Evolutionary conservation across 148 eudicot species (phyloP).

Genomic region (Rhododendron simsii): DNA sequence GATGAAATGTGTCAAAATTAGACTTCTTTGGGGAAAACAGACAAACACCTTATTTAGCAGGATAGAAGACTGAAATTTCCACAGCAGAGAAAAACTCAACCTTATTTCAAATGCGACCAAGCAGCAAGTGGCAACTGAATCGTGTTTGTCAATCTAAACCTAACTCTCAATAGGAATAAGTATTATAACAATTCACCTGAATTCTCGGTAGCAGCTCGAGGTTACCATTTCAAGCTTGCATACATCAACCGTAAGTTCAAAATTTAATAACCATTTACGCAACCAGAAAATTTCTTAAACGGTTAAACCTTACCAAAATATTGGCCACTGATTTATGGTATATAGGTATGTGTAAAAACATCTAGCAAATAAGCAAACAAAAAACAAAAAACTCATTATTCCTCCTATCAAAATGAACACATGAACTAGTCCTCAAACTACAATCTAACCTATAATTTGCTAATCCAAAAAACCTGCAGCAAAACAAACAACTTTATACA

Average conservation of each 20-base stretch:
- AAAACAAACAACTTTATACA: not conserved
- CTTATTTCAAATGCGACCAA: not conserved
- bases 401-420: not conserved
- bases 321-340: not conserved
- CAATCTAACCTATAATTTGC: not conserved
- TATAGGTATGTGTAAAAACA: not conserved
- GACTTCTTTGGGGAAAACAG: not conserved
- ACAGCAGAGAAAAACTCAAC: not conserved
- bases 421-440: not conserved
- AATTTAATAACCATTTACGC: not conserved
- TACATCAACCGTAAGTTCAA: not conserved
- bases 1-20: not conserved
- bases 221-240: constrained; percentile 4
- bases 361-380: no score
- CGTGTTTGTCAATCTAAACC: not conserved
- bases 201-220: not conserved
- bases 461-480: not conserved
- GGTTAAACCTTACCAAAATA: not conserved
- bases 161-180: not conserved
- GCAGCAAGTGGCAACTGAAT: not conserved
- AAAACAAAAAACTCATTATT: no score
- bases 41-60: not conserved
- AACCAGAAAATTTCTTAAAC: not conserved
- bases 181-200: not conserved
- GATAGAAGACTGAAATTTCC: not conserved